Percentiles rank a stretch among this genome's conserved stretches.
Evolutionary conservation across 1,139 yeast species (phyloP).

Genomic region (Saccharomyces hybrid): DNA sequence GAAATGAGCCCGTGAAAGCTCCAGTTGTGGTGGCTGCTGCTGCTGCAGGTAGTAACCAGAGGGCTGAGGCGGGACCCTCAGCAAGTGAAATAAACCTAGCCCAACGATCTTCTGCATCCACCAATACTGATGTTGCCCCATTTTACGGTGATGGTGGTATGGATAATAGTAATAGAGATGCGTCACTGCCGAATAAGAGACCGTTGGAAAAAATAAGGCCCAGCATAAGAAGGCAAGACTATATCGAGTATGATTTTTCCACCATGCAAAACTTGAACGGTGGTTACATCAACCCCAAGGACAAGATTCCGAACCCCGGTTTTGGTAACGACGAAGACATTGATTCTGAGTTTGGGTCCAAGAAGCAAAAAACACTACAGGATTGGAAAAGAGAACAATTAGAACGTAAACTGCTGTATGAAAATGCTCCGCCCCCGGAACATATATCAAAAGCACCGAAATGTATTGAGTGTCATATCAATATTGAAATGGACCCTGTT

Average conservation of each 20-base stretch:
- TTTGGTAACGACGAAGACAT: constrained; percentile 24
- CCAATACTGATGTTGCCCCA: neutral
- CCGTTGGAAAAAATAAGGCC: constrained; percentile 28
- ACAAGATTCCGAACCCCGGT: constrained; percentile 14
- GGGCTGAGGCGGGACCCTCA: neutral
- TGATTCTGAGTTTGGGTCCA: constrained; percentile 18
- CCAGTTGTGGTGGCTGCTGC: neutral
- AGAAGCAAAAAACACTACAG: constrained; percentile 46
- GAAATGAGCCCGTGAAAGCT: constrained; percentile 16
- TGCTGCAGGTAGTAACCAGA: neutral
- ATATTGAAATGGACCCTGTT: constrained; percentile 71
- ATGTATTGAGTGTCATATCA: constrained; percentile 70
- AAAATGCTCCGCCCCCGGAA: constrained; percentile 59
- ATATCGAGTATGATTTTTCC: constrained; percentile 87
- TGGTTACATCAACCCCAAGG: constrained; percentile 61
- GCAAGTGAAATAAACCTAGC: neutral
- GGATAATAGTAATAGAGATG: neutral
- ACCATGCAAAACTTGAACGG: constrained; percentile 84
- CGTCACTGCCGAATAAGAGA: constrained; percentile 4
- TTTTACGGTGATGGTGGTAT: neutral
- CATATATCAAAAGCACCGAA: constrained; percentile 67
- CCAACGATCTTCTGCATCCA: neutral
- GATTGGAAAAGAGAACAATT: constrained; percentile 70
- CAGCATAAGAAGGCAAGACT: constrained; percentile 49
- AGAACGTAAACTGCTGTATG: constrained; percentile 31